Evolutionary conservation across 164 flowering plant species (phyloP).

Genomic region (Piper betle): DNA sequence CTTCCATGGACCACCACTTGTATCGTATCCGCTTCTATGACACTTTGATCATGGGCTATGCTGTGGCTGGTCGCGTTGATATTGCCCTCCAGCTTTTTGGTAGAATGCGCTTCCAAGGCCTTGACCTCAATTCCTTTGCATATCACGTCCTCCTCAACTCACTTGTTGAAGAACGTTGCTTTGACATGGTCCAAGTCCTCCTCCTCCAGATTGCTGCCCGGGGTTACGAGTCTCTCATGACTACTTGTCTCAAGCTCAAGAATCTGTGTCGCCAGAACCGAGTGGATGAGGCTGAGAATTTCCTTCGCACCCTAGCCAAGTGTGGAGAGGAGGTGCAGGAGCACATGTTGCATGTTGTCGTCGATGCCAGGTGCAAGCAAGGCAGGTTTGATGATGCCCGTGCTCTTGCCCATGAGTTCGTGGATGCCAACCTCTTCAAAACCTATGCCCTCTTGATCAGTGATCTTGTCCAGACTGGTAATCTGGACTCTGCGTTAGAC

Average conservation of each 20-base stretch:
- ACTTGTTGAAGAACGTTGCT: slow-evolving; percentile 43
- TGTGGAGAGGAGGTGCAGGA: slow-evolving; percentile 12
- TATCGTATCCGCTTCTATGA: slow-evolving; percentile 28
- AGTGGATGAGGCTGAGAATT: slow-evolving; percentile 34
- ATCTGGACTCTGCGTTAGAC: slow-evolving; percentile 38
- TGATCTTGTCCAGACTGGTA: slow-evolving; percentile 39
- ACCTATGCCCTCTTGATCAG: slow-evolving; percentile 43
- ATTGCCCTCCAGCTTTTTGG: slow-evolving; percentile 62
- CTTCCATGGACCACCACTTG: neutral
- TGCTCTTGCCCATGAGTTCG: slow-evolving; percentile 35
- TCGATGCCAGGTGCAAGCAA: slow-evolving; percentile 41
- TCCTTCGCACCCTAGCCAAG: slow-evolving; percentile 20
- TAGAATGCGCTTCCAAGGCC: slow-evolving; percentile 62
- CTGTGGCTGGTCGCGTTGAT: slow-evolving; percentile 57
- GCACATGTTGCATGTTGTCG: slow-evolving; percentile 19
- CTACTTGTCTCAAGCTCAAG: slow-evolving; percentile 43
- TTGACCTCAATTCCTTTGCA: slow-evolving; percentile 42
- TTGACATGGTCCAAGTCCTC: slow-evolving; percentile 33
- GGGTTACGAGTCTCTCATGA: slow-evolving; percentile 34
- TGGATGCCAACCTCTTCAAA: slow-evolving; percentile 17
- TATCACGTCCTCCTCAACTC: slow-evolving; percentile 76
- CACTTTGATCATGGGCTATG: slow-evolving; percentile 67
- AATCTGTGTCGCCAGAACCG: slow-evolving; percentile 33
- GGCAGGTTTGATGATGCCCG: slow-evolving; percentile 29
- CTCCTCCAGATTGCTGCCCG: slow-evolving; percentile 36